Base-by-base conservation (phyloP, 768 basidiomycete genomes). In the Amanita inopinata region DNA sequence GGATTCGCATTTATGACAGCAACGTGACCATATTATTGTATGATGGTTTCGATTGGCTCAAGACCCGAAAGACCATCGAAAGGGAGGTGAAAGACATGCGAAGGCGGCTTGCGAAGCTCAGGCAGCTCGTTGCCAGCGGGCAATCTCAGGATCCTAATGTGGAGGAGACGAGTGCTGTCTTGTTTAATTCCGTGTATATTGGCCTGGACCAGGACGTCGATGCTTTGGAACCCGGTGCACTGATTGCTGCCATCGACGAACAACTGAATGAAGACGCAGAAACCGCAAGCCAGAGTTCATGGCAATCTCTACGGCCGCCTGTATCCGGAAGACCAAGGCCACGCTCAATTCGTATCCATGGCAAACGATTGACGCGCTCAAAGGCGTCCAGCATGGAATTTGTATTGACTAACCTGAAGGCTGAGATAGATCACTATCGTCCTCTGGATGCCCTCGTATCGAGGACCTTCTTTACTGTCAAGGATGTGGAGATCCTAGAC, bases 151-250 rank as follows among this genome's bases (percentile, higher is more conserved):
- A 94, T 47, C 75, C 83, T 12, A 75, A 68, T 40, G 65, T 80
- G 11, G 87, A 88, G 52, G 71, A 73, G 20, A 83, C 83, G 4
- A 80, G 80, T 51, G 65, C 85, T 1, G 68, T 85, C 4, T 71
- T 98, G 15, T 96, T 93, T 70, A 96, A 97, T 56, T 98, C 93
- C 0, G 77, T 96, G 27, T 87, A 92, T 53, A 83, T 98, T 43
- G 93, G 94, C 20, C 66, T 97, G n/a, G 79, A 85, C 22, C 76
- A 82, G 49, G 81, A 87, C 41, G 59, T 76, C 10, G 81, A 84
- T 37, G 74, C 77, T 19, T 64, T 84, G 51, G 91, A 94, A 53
- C 75, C 82, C 2, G 75, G 70, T 7, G 79, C 77, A 2, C 66
- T 94, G 33, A 75, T 96, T 27, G 90, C 88, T 5, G 93, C 92